phyloP scores from a whole-genome alignment of 2,329 filamentous ascomycete species.

The Fusarium nelsonii region DNA sequence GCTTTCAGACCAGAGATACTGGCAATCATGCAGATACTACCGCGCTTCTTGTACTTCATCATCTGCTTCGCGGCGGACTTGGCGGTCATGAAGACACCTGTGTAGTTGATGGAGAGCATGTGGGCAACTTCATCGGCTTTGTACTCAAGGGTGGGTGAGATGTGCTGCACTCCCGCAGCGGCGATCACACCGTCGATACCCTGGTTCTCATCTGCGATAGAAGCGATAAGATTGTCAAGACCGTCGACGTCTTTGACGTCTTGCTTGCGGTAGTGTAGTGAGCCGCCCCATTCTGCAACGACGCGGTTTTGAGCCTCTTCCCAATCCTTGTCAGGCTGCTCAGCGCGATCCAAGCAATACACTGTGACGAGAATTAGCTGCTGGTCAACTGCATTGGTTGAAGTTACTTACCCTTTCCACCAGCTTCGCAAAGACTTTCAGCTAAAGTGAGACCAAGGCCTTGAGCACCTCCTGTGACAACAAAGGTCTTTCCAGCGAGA shows the following conservation, averaged over 20 bases:
- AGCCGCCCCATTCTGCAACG: constrained; percentile 65
- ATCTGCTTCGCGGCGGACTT: constrained; percentile 86
- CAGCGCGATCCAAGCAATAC: constrained; percentile 21
- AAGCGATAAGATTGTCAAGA: constrained; percentile 74
- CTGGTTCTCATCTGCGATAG: constrained; percentile 77
- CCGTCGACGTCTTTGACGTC: constrained; percentile 82
- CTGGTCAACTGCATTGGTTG: fast-evolving
- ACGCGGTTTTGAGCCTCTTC: constrained; percentile 73
- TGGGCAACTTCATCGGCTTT: constrained; percentile 78
- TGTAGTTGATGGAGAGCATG: constrained; percentile 88
- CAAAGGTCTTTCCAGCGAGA: constrained; percentile 77
- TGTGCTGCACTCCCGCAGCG: constrained; percentile 80
- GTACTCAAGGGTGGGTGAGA: constrained; percentile 85
- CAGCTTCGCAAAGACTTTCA: constrained; percentile 83
- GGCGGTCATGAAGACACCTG: constrained; percentile 85
- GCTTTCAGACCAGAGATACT: constrained; percentile 77
- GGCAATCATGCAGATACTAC: constrained; percentile 75
- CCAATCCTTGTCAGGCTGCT: constrained; percentile 67
- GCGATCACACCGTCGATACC: constrained; percentile 83
- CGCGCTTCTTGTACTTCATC: constrained; percentile 68
- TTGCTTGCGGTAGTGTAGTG: constrained; percentile 78
- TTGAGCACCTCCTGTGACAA: constrained; percentile 81
- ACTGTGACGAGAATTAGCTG: background rate
- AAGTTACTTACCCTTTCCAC: constrained; percentile 69
- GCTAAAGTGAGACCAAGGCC: constrained; percentile 83